These are phyloP conservation scores for Neophaeococcomyces aloes DNA, from an alignment of 2,329 filamentous ascomycete genomes.

Conservation along the genomic window DNA sequence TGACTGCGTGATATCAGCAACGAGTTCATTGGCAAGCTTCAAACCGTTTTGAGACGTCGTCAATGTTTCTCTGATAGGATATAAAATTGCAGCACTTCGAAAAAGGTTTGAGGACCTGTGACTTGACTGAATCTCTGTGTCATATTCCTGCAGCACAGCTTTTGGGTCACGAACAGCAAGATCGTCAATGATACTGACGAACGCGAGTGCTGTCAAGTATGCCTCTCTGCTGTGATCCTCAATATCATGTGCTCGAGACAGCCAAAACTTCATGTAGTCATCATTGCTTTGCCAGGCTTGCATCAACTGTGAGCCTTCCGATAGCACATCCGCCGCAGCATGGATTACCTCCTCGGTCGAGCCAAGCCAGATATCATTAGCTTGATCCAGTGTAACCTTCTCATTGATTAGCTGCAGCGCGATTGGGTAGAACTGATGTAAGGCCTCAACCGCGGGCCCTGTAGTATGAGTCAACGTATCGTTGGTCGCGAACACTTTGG, in stretches of 20 bases:
- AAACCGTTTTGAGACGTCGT: conserved; percentile 38
- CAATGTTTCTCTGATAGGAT: conserved; percentile 40
- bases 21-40: conserved; percentile 49
- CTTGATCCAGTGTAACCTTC: conserved; percentile 46
- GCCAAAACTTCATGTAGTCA: conserved; percentile 26
- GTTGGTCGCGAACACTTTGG: conserved; percentile 44
- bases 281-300: conserved; percentile 32
- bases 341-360: conserved; percentile 40
- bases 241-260: conserved; percentile 26
- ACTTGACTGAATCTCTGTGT: conserved; percentile 26
- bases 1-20: conserved; percentile 53
- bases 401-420: conserved; percentile 49
- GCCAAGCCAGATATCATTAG: conserved; percentile 44
- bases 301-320: conserved; percentile 40
- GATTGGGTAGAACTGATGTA: conserved; percentile 44
- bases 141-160: conserved; percentile 24
- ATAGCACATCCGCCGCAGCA: conserved; percentile 44
- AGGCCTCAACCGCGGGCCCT: conserved; percentile 25
- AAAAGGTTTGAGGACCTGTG: conserved; percentile 35
- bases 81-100: conserved; percentile 38
- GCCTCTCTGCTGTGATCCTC: conserved; percentile 25
- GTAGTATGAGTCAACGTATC: conserved; percentile 26
- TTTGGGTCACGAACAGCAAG: conserved; percentile 20
- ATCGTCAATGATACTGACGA: conserved; percentile 30
- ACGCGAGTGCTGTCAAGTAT: conserved; percentile 33